Evolutionary conservation across 1,284 basidiomycete species (phyloP).

Genomic region (Tylopilus sp.): DNA sequence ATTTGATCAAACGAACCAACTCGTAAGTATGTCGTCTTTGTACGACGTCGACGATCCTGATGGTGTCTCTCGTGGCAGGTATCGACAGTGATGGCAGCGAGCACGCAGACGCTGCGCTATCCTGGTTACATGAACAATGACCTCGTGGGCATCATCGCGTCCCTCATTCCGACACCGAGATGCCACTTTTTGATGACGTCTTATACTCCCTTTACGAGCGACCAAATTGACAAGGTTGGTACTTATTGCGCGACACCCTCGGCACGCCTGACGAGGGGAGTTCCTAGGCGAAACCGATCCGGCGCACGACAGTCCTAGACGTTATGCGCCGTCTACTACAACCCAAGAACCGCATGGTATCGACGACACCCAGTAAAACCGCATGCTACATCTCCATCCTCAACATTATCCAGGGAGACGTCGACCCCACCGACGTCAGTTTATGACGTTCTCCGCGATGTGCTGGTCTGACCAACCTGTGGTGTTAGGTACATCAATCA

Average conservation of each 20-base stretch:
- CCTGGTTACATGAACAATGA: constrained; percentile 99
- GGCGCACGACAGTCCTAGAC: constrained; percentile 96
- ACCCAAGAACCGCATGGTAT: constrained; percentile 99
- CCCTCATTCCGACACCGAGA: constrained; percentile 97
- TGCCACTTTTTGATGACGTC: constrained; percentile 99
- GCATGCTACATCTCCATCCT: constrained; percentile 98
- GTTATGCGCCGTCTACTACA: constrained; percentile 98
- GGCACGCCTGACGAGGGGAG: not conserved
- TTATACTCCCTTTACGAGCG: constrained; percentile 98
- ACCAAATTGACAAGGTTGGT: constrained; percentile 91
- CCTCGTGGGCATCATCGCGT: constrained; percentile 96
- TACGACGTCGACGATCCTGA: constrained; percentile 10
- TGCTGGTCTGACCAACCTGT: constrained; percentile 8
- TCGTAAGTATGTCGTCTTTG: constrained; percentile 60
- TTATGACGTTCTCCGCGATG: constrained; percentile 10
- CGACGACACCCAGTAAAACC: constrained; percentile 91
- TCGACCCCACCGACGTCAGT: constrained; percentile 95
- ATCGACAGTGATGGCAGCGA: constrained; percentile 96
- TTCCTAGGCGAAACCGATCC: constrained; percentile 84
- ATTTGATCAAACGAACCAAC: constrained; percentile 96
- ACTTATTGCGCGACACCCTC: not conserved
- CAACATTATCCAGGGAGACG: constrained; percentile 99
- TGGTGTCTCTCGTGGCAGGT: constrained; percentile 62
- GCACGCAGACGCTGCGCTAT: constrained; percentile 97
- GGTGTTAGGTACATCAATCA: constrained; percentile 91